Base-by-base conservation (phyloP, 2,329 filamentous ascomycete species). In the Tolypocladium album region DNA sequence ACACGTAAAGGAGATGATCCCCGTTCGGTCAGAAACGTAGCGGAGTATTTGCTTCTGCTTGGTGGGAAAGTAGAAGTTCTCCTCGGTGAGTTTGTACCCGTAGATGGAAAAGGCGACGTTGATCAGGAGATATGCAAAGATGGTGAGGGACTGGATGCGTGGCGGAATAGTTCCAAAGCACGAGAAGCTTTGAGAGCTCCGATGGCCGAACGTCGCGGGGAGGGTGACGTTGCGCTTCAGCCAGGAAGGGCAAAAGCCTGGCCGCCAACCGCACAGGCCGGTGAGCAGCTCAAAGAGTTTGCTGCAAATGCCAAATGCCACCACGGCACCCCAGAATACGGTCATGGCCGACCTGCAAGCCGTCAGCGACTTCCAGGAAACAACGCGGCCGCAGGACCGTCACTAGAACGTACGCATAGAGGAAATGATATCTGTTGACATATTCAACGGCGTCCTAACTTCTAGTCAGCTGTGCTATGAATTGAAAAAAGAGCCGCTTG, bases 21-120 rank as follows among this genome's bases (percentile, higher is more conserved):
- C 86, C 0, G 85, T 86, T 12, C 87, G 79, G 62, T 88, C 85
- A 0, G 83, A 82, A 0, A 84, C 75, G 59, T 85, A 87, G 1
- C 85, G 81, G 47, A 76, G 73, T 0, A 72, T 55, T 60, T 79
- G 77, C 6, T 67, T 69, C 2, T 53, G 31, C 31, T 34, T 53
- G 1, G 67, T 67, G n/a, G 40, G 0, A 65, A 59, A 0, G 66
- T 77, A 78, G 22, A 77, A 64, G 40, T 77, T 78, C 0, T 70
- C 70, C 0, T 67, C 64, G 1, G 75, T 72, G 1, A 77, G 64
- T 4, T 56, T 68, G 57, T 77, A 79, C 2, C 75, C 76, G 2
- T 70, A 64, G 0, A 73, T 59, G 52, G 69, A 74, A 43, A 73
- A 71, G 8, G 67, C 62, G 2, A 77, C 55, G 34, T 79, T 79